Base-by-base conservation (phyloP, 306 rosid genomes). In the Malus asiatica region DNA sequence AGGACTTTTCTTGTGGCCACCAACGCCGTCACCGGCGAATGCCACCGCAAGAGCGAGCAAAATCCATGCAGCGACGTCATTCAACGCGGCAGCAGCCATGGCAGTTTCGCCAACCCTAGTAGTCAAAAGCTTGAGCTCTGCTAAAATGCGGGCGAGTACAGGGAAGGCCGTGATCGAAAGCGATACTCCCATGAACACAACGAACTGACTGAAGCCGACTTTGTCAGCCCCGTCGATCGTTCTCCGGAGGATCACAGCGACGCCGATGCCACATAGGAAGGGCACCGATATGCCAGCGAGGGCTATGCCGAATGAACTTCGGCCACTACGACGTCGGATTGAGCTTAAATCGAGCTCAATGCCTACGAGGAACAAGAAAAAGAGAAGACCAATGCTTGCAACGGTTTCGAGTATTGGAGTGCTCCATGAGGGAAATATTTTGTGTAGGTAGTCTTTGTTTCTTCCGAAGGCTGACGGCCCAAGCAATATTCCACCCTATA, bases 141-240 rank as follows among this genome's bases (percentile, higher is more conserved):
- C 98, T 5, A 93, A 79, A 75, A 93, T 93, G 29, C 98, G 92
- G 3, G 98, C 96, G 0, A 93, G 91, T 4, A 91, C 97, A 1
- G 98, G 97, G 74, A 93, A 91, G 29, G 97, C 97, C 8, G 98
- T 93, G 80, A 93, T 88, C 78, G 98, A 93, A 6, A 93, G 87
- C 1, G 97, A 88, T 0, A 91, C 97, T 0, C 97, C 98, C 88
- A 93, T 86, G 90, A 93, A 93, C 19, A 93, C 93, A 9, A 93
- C 5, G 77, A 89, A 88, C 52, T 87, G 93, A 10, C 74, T 83
- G 78, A 74, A 91, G 0, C 97, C 93, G 11, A 48, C 91, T 18
- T 82, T 67, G 22, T 93, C 93, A 19, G 86, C 84, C 7, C 97
- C 98, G 4, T 83, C 84, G 10, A 93, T 57, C 27, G 93, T 74